phyloP scores from a whole-genome alignment of 441 rosid species.

The Corymbia citriodora region DNA sequence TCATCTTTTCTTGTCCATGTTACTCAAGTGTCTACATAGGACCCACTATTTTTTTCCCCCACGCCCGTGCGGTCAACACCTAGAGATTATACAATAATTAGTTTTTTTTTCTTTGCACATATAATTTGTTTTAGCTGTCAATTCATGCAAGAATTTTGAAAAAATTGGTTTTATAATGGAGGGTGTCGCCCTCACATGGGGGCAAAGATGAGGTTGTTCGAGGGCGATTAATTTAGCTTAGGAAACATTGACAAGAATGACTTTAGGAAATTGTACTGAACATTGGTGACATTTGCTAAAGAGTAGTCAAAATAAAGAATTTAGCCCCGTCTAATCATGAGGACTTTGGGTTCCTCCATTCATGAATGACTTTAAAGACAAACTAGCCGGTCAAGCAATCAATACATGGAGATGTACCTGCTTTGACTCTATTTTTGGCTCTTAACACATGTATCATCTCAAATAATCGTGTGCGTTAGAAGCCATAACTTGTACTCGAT shows the following conservation, averaged over 20 bases:
- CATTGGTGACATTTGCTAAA: neutral
- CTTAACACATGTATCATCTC: neutral
- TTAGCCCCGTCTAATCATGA: neutral
- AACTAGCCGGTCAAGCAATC: neutral
- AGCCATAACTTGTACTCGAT: neutral
- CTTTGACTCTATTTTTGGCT: neutral
- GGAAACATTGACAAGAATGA: neutral
- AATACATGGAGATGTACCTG: neutral
- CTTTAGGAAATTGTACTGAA: neutral
- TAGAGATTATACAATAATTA: neutral
- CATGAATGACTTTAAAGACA: neutral
- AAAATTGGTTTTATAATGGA: neutral
- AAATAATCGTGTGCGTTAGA: neutral
- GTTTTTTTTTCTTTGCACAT: neutral
- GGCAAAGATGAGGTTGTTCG: neutral
- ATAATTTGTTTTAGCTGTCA: neutral
- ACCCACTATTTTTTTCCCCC: neutral
- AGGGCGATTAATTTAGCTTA: neutral
- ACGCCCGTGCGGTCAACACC: conserved; percentile 17
- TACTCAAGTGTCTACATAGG: neutral
- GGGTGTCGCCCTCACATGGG: neutral
- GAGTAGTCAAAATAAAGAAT: neutral
- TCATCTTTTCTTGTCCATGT: neutral
- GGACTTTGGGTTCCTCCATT: neutral
- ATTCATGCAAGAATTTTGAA: neutral